Base-by-base conservation (phyloP, 2,329 filamentous ascomycete species). In the Aureobasidium vineae region DNA sequence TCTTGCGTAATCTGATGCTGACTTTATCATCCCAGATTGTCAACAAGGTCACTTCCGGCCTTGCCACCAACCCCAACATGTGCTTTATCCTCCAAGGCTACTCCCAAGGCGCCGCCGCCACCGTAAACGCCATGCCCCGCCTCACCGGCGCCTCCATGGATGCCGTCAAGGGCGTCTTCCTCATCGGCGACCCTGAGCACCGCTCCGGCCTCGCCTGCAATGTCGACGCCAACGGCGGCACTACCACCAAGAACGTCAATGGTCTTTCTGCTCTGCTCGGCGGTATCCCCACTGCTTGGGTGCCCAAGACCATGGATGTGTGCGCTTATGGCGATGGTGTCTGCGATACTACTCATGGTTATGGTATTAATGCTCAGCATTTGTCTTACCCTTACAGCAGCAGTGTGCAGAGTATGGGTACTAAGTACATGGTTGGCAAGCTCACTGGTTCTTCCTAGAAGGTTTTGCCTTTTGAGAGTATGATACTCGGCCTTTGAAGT, bases 41-140 rank as follows among this genome's bases (percentile, higher is more conserved):
- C 69, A 72, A 73, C 68, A 70, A 75, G 21, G 71, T 78, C 66
- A 67, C 67, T 2, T 67, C 66, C 16, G 72, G 70, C 8, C 71
- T 77, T 2, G 21, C 31, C 1, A 63, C 69, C 0, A 70, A 69
- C 49, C 72, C 76, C 1, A 70, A 71, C 40, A 72, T 73, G 60
- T 78, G 76, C 68, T 77, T 78, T 67, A 73, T 77, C 59, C 71
- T 78, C 3, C 72, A 78, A 65, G 76, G 77, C 23, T 77, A 78
- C 70, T 75, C 73, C 3, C 76, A 78, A 68, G 77, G 75, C 28
- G 77, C 77, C 5, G 72, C 73, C 19, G 76, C 75, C 0, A 77
- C 76, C 0, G 73, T 75, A 15, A 73, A 75, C 59, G 76, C 76
- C 16, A 63, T 78, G 66, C 40, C 72, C 2, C 57, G 70, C 15